phyloP scores from a whole-genome alignment of 306 rosid species.

The Cicer pinnatifidum region DNA sequence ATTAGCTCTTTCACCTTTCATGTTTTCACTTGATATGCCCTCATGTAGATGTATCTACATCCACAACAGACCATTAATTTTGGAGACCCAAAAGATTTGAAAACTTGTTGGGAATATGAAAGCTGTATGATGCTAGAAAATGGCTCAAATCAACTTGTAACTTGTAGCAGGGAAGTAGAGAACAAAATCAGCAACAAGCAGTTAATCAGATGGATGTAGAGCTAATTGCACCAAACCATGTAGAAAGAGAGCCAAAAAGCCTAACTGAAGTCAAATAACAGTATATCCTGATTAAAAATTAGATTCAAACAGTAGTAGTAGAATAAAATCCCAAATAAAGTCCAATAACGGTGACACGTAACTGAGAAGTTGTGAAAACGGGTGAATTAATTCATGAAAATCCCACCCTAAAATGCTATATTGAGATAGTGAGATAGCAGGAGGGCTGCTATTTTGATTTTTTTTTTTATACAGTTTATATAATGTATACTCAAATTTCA shows the following conservation, averaged over 20 bases:
- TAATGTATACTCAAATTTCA: neutral
- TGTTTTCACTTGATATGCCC: neutral
- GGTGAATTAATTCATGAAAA: neutral
- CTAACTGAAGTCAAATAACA: neutral
- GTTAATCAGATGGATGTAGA: slow-evolving; percentile 7
- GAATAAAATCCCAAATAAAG: neutral
- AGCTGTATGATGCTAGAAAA: neutral
- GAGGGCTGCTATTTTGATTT: neutral
- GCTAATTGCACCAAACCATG: neutral
- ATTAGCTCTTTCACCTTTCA: neutral
- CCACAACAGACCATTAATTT: neutral
- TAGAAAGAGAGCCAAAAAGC: neutral
- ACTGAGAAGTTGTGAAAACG: neutral
- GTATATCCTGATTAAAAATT: neutral
- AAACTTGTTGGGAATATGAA: neutral
- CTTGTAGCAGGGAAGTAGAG: neutral
- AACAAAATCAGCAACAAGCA: neutral
- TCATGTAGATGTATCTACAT: neutral
- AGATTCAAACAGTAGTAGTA: neutral
- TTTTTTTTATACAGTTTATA: too few relatives aligned
- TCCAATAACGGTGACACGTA: neutral
- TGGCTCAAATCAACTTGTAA: slow-evolving; percentile 9
- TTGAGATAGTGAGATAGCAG: neutral
- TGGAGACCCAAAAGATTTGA: slow-evolving; percentile 3
- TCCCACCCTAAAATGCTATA: neutral